Conservation (phyloP, 805 yeast species). For the Nakazawaea molendinolei region DNA sequence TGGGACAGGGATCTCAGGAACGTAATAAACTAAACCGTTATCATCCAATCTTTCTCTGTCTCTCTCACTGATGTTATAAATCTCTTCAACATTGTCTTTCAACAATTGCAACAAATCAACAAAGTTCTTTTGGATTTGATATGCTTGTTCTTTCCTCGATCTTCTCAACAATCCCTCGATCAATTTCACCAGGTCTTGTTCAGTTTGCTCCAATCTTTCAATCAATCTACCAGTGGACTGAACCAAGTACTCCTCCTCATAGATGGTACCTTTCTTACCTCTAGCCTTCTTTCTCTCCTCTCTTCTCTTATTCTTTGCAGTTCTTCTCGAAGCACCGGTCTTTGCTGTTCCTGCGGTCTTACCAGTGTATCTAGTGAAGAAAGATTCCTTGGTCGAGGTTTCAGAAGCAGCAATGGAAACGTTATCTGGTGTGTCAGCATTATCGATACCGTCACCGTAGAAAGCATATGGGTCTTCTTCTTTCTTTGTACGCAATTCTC, state of each 20-base stretch:
- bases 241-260: conserved; percentile 92
- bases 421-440: conserved; percentile 79
- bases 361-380: conserved; percentile 94
- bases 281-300: conserved; percentile 95
- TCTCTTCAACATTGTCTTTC: conserved; percentile 60
- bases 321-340: conserved; percentile 90
- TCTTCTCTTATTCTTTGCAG: conserved; percentile 87
- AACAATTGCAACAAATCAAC: conserved; percentile 49
- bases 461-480: conserved; percentile 79
- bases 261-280: conserved; percentile 96
- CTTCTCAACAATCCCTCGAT: conserved; percentile 75
- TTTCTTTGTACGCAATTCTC: conserved; percentile 82
- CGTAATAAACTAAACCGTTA: conserved; percentile 72
- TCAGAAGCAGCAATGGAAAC: conserved; percentile 94
- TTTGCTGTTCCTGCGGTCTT: conserved; percentile 93
- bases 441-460: conserved; percentile 58
- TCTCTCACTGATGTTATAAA: conserved; percentile 72
- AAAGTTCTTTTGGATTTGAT: conserved; percentile 67
- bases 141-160: conserved; percentile 69
- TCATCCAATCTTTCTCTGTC: conserved; percentile 89
- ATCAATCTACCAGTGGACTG: conserved; percentile 82
- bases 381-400: conserved; percentile 86
- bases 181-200: conserved; percentile 65
- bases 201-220: conserved; percentile 71
- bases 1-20: conserved; percentile 75